Conservation (phyloP, 768 basidiomycete genomes). For the Pisolithus albus region DNA sequence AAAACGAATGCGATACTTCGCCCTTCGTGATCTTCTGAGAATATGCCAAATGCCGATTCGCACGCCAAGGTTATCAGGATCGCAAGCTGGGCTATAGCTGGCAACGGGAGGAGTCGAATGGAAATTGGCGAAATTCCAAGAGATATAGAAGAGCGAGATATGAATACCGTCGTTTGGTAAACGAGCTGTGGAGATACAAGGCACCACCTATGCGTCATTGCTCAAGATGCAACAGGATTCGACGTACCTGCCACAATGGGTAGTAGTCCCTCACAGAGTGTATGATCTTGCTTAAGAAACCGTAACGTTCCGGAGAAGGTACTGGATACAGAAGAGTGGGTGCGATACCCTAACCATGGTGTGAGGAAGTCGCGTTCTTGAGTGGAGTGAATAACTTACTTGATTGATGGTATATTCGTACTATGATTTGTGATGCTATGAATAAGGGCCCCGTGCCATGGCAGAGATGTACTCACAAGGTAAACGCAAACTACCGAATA, state of each 20-base stretch:
- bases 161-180: slow-evolving; percentile 86
- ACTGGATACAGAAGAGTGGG: slow-evolving; percentile 88
- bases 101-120: slow-evolving; percentile 56
- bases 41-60: slow-evolving; percentile 66
- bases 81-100: slow-evolving; percentile 62
- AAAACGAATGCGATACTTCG: slow-evolving; percentile 61
- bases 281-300: slow-evolving; percentile 69
- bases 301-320: slow-evolving; percentile 52
- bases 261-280: slow-evolving; percentile 88
- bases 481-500: slow-evolving; percentile 48
- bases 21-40: slow-evolving; percentile 37
- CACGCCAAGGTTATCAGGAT: slow-evolving; percentile 57
- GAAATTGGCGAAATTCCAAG: slow-evolving; percentile 79
- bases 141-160: slow-evolving; percentile 88
- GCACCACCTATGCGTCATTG: not conserved
- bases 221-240: slow-evolving; percentile 12
- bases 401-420: slow-evolving; percentile 92
- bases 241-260: slow-evolving; percentile 82
- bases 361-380: not conserved
- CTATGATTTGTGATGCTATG: slow-evolving; percentile 39
- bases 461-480: slow-evolving; percentile 35
- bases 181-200: slow-evolving; percentile 45
- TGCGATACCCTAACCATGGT: slow-evolving; percentile 59
- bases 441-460: not conserved
- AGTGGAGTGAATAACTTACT: slow-evolving; percentile 29